Evolutionary conservation across 148 eudicot species (phyloP).

Genomic region (Dysphania ambrosioides): DNA sequence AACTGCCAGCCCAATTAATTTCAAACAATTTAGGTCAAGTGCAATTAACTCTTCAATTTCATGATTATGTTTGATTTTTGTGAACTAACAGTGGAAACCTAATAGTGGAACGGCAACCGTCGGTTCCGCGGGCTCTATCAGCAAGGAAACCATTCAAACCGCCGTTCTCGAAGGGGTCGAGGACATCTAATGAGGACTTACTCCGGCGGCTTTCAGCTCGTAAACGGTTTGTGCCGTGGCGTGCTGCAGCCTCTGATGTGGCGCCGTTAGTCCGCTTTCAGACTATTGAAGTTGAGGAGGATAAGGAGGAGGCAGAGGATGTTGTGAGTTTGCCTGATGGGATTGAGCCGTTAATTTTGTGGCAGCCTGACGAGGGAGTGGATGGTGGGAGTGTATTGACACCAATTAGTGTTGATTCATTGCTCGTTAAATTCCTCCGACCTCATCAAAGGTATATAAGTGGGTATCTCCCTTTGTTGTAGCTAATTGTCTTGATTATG

Average conservation of each 20-base stretch:
- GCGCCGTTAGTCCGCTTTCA: constrained; percentile 15
- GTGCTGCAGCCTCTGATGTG: constrained; percentile 49
- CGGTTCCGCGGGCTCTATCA: constrained; percentile 80
- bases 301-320: constrained; percentile 50
- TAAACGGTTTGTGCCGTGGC: constrained; percentile 92
- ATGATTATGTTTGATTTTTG: neutral
- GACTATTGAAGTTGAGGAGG: constrained; percentile 31
- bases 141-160: constrained; percentile 86
- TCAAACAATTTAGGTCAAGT: neutral
- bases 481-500: neutral
- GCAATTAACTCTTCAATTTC: neutral
- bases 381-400: constrained; percentile 31
- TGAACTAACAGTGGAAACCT: constrained; percentile 60
- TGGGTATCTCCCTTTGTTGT: neutral
- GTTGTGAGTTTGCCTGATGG: constrained; percentile 55
- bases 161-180: constrained; percentile 56
- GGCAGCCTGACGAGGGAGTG: constrained; percentile 69
- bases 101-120: constrained; percentile 68
- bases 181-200: constrained; percentile 52
- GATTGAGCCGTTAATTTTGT: constrained; percentile 78
- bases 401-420: constrained; percentile 59
- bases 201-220: constrained; percentile 81
- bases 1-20: neutral
- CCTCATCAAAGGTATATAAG: constrained; percentile 97
- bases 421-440: constrained; percentile 88